A percentile compares a stretch with the other conserved stretches of the same genome.
phyloP scores from a whole-genome alignment of 164 flowering plant species.

The Vitis amurensis region DNA sequence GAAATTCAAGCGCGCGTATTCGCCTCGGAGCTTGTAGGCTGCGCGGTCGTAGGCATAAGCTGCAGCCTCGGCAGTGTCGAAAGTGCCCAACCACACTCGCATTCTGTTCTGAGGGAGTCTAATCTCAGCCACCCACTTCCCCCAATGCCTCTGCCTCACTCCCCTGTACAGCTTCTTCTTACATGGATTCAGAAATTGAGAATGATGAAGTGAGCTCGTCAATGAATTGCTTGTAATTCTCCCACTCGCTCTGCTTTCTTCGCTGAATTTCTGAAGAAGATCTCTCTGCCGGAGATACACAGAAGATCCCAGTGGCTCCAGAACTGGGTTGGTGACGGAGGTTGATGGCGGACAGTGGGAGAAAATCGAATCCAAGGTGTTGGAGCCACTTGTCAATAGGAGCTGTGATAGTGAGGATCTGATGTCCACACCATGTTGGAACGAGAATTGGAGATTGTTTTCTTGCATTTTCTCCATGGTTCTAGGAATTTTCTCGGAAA shows the following conservation, averaged over 20 bases:
- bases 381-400: slow-evolving; percentile 46
- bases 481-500: neutral
- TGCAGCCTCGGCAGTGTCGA: slow-evolving; percentile 82
- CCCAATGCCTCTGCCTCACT: slow-evolving; percentile 99
- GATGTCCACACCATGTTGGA: slow-evolving; percentile 20
- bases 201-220: slow-evolving; percentile 7
- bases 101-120: slow-evolving; percentile 87
- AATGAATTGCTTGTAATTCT: neutral
- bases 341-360: slow-evolving; percentile 38
- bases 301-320: slow-evolving; percentile 68
- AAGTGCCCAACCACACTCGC: slow-evolving; percentile 97
- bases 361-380: slow-evolving; percentile 68
- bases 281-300: slow-evolving; percentile 77
- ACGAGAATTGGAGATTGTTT: slow-evolving; percentile 11
- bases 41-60: slow-evolving; percentile 95
- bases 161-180: slow-evolving; percentile 90
- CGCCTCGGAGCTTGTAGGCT: slow-evolving; percentile 86
- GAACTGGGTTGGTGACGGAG: slow-evolving; percentile 12
- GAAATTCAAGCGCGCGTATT: slow-evolving; percentile 85
- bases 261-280: slow-evolving; percentile 48
- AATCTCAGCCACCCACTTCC: slow-evolving; percentile 99
- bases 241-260: slow-evolving; percentile 26
- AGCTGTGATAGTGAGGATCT: slow-evolving; percentile 59
- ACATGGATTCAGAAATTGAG: slow-evolving; percentile 12
- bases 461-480: slow-evolving; percentile 33